Percentiles rank a stretch among this genome's conserved stretches.
Evolutionary conservation across 2,329 filamentous ascomycete genomes (phyloP).

Genomic region (Aspergillus flavus): DNA sequence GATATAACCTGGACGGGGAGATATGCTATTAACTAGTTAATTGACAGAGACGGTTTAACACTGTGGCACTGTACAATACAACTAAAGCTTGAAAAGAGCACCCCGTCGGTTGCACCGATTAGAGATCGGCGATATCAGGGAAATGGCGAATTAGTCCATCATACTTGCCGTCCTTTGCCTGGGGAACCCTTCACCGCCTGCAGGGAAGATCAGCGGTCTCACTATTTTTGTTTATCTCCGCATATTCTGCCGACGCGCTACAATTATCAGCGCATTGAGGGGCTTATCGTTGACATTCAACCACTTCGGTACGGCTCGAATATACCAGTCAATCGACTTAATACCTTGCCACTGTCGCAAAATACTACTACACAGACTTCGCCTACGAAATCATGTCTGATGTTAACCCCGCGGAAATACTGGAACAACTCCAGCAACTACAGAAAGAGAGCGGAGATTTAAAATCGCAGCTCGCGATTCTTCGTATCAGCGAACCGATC

Average conservation of each 20-base stretch:
- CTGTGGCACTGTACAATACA: background rate
- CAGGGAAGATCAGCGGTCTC: slow-evolving; percentile 10
- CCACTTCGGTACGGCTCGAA: background rate
- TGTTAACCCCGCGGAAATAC: slow-evolving; percentile 24
- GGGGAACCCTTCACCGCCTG: slow-evolving; percentile 16
- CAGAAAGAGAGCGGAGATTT: slow-evolving; percentile 51
- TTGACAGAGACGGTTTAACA: background rate
- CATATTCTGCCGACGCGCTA: slow-evolving; percentile 15
- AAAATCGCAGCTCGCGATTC: slow-evolving; percentile 62
- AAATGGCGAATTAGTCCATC: background rate
- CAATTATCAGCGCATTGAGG: background rate
- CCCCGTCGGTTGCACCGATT: background rate
- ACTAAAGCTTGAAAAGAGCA: background rate
- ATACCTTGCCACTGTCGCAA: background rate
- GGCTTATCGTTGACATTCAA: background rate
- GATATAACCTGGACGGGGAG: background rate
- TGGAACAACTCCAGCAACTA: slow-evolving; percentile 51
- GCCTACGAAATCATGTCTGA: slow-evolving; percentile 23
- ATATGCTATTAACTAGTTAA: background rate
- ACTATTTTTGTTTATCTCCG: slow-evolving; percentile 24
- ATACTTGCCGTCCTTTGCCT: background rate
- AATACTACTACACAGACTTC: background rate
- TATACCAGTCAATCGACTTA: background rate
- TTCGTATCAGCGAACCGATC: slow-evolving; percentile 76
- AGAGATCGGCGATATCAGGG: background rate